phyloP scores from a whole-genome alignment of 176 grass and related monocot species.

The Oryza meridionalis region DNA sequence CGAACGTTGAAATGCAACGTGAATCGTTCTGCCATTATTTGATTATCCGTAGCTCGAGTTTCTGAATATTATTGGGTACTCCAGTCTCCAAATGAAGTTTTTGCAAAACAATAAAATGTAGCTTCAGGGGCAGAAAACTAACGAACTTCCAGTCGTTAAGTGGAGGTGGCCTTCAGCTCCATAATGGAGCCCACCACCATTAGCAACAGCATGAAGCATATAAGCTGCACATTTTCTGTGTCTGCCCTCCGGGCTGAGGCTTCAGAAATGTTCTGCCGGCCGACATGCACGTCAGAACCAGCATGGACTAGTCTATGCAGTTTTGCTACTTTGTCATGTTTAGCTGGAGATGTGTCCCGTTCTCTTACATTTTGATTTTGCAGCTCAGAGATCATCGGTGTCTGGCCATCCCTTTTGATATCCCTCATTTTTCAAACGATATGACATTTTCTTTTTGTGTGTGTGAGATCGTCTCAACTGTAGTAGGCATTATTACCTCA shows the following conservation, averaged over 20 bases:
- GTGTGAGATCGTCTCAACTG: slow-evolving; percentile 3
- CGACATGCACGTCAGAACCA: slow-evolving; percentile 18
- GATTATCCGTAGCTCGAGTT: not conserved
- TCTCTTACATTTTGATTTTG: not conserved
- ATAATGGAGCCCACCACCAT: too few relatives aligned
- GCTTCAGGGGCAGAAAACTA: not conserved
- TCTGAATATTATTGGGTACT: not conserved
- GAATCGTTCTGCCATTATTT: not conserved
- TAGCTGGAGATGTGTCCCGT: not conserved
- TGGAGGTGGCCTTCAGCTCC: too few relatives aligned
- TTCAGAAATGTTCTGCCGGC: not conserved
- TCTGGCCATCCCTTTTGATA: not conserved
- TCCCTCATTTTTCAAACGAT: not conserved
- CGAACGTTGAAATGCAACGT: not conserved
- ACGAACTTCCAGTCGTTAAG: too few relatives aligned
- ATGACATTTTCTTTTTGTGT: not conserved
- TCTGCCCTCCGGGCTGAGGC: not conserved
- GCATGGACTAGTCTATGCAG: not conserved
- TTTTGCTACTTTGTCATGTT: too few relatives aligned
- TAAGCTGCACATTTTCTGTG: not conserved
- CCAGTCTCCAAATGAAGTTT: not conserved
- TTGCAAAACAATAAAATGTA: not conserved
- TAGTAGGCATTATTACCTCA: slow-evolving; percentile 7
- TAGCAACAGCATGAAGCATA: too few relatives aligned
- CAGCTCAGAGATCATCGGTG: not conserved